phyloP scores from a whole-genome alignment of 1,284 basidiomycete genomes.

The Microbotryum lychnidis-dioicae region DNA sequence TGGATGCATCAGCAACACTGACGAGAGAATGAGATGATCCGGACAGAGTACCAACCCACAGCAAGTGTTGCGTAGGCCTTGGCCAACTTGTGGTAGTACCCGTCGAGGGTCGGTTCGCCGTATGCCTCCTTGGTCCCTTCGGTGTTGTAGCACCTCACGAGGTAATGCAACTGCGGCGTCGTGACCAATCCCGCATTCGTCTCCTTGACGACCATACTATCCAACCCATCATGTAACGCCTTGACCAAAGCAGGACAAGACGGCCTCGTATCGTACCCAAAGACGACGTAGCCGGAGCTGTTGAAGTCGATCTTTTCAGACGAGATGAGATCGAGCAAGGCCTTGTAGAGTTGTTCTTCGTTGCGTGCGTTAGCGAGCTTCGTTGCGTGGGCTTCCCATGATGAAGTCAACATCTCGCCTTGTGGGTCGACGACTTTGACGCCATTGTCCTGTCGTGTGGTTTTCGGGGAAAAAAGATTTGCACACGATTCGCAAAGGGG shows the following conservation, averaged over 20 bases:
- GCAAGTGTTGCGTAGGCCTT: slow-evolving; percentile 77
- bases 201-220: slow-evolving; percentile 52
- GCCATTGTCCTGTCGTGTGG: slow-evolving; percentile 73
- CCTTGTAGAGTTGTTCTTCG: slow-evolving; percentile 61
- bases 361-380: slow-evolving; percentile 75
- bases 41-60: slow-evolving; percentile 47
- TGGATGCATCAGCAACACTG: not conserved
- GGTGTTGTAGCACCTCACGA: slow-evolving; percentile 84
- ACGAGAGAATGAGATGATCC: not conserved
- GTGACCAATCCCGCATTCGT: slow-evolving; percentile 65
- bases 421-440: slow-evolving; percentile 95
- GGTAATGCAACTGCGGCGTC: slow-evolving; percentile 92
- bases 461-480: slow-evolving; percentile 11
- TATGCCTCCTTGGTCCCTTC: slow-evolving; percentile 63
- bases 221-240: slow-evolving; percentile 75
- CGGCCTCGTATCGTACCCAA: slow-evolving; percentile 86
- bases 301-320: slow-evolving; percentile 67
- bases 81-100: slow-evolving; percentile 82
- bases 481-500: not conserved
- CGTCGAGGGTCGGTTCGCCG: slow-evolving; percentile 73
- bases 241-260: slow-evolving; percentile 74
- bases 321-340: slow-evolving; percentile 58
- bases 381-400: slow-evolving; percentile 90
- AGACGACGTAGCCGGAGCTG: slow-evolving; percentile 73
- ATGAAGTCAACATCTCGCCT: slow-evolving; percentile 97